Evolutionary conservation across 2,329 filamentous ascomycete genomes (phyloP), one percentile per base, ranked within the genome.

Genomic region (Cercospora canescens): DNA sequence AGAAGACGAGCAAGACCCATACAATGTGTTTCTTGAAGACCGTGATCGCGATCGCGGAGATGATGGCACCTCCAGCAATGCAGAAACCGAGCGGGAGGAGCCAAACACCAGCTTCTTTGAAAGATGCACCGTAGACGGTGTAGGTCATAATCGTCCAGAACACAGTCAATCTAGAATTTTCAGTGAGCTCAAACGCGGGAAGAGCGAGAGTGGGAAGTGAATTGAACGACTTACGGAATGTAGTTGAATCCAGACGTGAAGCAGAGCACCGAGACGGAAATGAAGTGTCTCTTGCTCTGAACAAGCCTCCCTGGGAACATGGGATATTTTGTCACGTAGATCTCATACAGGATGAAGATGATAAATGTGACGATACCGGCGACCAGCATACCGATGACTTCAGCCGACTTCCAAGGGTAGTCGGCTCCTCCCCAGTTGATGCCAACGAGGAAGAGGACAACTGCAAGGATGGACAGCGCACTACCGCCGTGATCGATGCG

Each of bases 381-480:
- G n/a, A 81, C 74, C 8, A 81, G 74, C 73, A 80, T 79, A 63
- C 74, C 73, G 60, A 81, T 78, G 63, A 82, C 79, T 66, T 78
- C 76, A 3, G 69, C 67, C 0, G 77, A 76, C 5, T 70, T 71
- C 80, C 79, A 81, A n/a, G 60, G 50, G 34, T 63, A 57, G 34
- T 56, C 50, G 92, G 81, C 66, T 83, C 79, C 65, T 85, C 74
- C 12, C 85, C 85, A 30, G 16, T 81, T 88, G 75, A 93, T 87
- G 0, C 90, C 88, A 5, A 93, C 83, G 18, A 92, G 80, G 73
- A 93, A 87, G 9, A 91, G 77, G 0, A 85, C 82, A 67, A 90
- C 83, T 1, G 88, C 89, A 3, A 76, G 69, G 54, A 84, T 82
- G n/a, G 79, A 81, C 3, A 86, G 74, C 14, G 84, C 72, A 1